Base-by-base conservation (phyloP, 2,329 filamentous ascomycete genomes). In the Penicillium paneum region DNA sequence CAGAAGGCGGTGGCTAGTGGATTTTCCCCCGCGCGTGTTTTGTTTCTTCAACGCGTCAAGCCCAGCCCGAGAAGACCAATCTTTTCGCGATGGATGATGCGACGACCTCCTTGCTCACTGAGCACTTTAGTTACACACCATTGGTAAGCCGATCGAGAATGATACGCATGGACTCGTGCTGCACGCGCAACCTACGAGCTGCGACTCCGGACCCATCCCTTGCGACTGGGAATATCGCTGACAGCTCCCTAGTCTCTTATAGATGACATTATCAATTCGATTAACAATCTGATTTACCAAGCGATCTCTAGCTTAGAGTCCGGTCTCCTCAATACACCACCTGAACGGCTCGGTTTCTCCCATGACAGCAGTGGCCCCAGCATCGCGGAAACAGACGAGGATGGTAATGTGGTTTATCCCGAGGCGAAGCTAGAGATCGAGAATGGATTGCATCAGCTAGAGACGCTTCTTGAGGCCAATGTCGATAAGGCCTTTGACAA, bases 191-290 rank as follows among this genome's bases (percentile, higher is more conserved):
- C 24, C 24, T 41, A 8, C 42, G 47, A 42, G 54, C 28, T 45
- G 42, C 42, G 35, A 32, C 40, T 34, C 26, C 28, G 17, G 49
- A 15, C 38, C 41, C 48, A 46, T 53, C 45, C 50, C 49, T 59
- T 56, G 45, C 46, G 44, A 55, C 28, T n/a, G 56, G 43, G 49
- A 32, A 26, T 36, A 52, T 52, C 32, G 52, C 65, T 67, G 42
- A 61, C 55, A 31, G 51, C 19, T 54, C 52, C 39, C 26, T 67
- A 96, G 92, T 89, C 89, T 57, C 84, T 99, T 39, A 88, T 99
- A 68, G 94, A 99, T 83, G 93, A 97, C 76, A 92, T 97, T 65
- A 96, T 97, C 78, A 97, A 97, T 79, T 89, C 88, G 52, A 86
- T 97, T 73, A 99, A 97, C 78, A 90, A 93, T 67, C 84, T 97